Evolutionary conservation across 2,329 filamentous ascomycete species (phyloP).

Genomic region (Purpureocillium takamizusanense): DNA sequence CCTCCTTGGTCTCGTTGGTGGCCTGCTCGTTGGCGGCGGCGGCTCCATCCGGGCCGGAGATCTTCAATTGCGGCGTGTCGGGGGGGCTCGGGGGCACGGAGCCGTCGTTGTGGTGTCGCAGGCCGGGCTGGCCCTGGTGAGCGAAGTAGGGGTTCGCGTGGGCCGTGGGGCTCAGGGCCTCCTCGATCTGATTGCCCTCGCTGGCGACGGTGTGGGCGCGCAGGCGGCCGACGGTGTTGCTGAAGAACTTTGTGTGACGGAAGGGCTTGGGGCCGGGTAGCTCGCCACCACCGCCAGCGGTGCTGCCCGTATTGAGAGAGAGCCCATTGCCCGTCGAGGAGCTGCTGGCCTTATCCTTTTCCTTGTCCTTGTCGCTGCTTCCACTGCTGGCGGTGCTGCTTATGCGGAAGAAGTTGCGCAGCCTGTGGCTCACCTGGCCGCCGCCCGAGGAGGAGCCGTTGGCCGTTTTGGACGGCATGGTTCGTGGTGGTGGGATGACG

Average conservation of each 20-base stretch:
- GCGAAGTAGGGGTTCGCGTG: constrained; percentile 96
- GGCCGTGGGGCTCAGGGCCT: constrained; percentile 82
- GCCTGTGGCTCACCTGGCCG: constrained; percentile 56
- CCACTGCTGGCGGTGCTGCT: constrained; percentile 37
- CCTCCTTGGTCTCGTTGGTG: constrained; percentile 78
- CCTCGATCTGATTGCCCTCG: constrained; percentile 85
- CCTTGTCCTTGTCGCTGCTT: constrained; percentile 25
- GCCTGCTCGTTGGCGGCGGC: constrained; percentile 56
- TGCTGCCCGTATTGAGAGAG: too few relatives aligned
- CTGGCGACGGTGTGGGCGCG: constrained; percentile 86
- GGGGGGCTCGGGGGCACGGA: constrained; percentile 89
- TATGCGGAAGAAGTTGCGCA: constrained; percentile 66
- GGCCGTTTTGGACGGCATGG: constrained; percentile 45
- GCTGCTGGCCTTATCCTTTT: constrained; percentile 40
- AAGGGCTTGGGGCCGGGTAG: constrained; percentile 46
- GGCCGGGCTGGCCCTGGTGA: constrained; percentile 86
- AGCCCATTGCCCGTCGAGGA: constrained; percentile 42
- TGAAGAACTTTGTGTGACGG: constrained; percentile 82
- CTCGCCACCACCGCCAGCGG: constrained; percentile 5
- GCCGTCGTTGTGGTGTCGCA: constrained; percentile 90
- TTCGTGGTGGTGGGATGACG: constrained; percentile 7
- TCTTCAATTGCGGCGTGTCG: constrained; percentile 73
- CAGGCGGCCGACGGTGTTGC: constrained; percentile 74
- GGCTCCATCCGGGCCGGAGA: constrained; percentile 56
- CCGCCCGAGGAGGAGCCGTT: constrained; percentile 35